Percentiles rank a stretch among this genome's conserved stretches.
These are phyloP conservation scores for Morella rubra DNA, from an alignment of 306 rosid genomes.

Conservation along the genomic window DNA sequence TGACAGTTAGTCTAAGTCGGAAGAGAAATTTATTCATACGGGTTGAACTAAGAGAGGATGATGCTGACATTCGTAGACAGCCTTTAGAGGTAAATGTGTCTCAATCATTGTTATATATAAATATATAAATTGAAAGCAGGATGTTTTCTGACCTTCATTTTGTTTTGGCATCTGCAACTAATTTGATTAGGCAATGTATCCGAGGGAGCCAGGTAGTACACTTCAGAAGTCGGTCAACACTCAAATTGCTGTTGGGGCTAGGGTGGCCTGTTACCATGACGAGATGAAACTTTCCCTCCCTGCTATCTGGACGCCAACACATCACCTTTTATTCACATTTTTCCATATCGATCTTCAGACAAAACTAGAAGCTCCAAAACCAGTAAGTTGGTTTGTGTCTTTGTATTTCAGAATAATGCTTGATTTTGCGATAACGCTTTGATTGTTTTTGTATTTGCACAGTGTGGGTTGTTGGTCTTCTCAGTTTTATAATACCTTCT, in stretches of 20 bases:
- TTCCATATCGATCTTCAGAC: slow-evolving; percentile 94
- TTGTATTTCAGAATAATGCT: slow-evolving; percentile 21
- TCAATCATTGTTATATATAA: slow-evolving; percentile 10
- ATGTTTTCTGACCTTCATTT: slow-evolving; percentile 2
- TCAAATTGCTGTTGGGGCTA: slow-evolving; percentile 88
- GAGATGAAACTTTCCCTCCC: slow-evolving; percentile 95
- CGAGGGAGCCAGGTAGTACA: slow-evolving; percentile 68
- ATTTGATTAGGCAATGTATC: slow-evolving; percentile 74
- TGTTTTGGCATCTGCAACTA: slow-evolving; percentile 23
- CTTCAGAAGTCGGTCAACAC: slow-evolving; percentile 83
- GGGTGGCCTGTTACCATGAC: slow-evolving; percentile 77
- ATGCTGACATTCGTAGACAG: slow-evolving; percentile 80
- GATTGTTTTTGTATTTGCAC: slow-evolving; percentile 1
- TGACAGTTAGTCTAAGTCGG: slow-evolving; percentile 92
- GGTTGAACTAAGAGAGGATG: slow-evolving; percentile 90
- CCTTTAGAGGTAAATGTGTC: slow-evolving; percentile 73
- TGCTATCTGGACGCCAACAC: slow-evolving; percentile 89
- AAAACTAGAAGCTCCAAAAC: slow-evolving; percentile 90
- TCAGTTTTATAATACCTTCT: slow-evolving; percentile 14
- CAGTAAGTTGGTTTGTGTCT: slow-evolving; percentile 50
- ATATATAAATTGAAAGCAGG: slow-evolving; percentile 3
- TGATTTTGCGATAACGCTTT: slow-evolving; percentile 8
- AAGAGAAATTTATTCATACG: slow-evolving; percentile 91
- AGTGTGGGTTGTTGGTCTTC: slow-evolving; percentile 7
- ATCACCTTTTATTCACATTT: slow-evolving; percentile 87